Conservation (phyloP, 257 asterid species). For the Petunia secreta region DNA sequence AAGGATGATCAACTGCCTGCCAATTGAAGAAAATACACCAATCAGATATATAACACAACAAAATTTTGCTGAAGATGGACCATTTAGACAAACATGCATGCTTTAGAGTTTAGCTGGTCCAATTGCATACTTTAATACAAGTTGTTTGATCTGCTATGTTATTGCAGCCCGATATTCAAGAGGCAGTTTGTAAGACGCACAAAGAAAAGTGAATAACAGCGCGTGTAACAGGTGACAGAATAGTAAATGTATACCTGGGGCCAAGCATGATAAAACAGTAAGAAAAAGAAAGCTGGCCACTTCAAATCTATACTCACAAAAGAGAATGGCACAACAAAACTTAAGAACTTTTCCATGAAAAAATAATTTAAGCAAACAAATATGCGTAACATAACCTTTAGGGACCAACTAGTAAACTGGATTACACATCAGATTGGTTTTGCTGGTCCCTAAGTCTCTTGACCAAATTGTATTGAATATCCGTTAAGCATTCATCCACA, state of each 20-base stretch:
- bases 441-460: not conserved
- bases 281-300: not conserved
- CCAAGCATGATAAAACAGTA: not conserved
- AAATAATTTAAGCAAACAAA: not conserved
- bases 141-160: not conserved
- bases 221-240: constrained; percentile 5
- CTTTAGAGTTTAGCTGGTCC: not conserved
- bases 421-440: constrained; percentile 14
- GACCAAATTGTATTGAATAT: not conserved
- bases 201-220: constrained; percentile 13
- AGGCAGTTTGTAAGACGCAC: constrained; percentile 6
- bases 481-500: not conserved
- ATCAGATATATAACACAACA: not conserved
- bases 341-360: not conserved
- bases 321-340: not conserved
- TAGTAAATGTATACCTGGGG: not conserved
- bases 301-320: constrained; percentile 4
- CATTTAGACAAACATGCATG: not conserved
- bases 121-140: not conserved
- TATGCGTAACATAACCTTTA: constrained; percentile 12
- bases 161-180: not conserved
- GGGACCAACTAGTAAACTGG: not conserved
- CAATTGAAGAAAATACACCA: not conserved
- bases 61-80: constrained; percentile 5
- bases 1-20: constrained; percentile 91